Evolutionary conservation across 1,284 basidiomycete species (phyloP), one percentile per base, ranked within the genome.

Genomic region (Thecaphora thlaspeos): DNA sequence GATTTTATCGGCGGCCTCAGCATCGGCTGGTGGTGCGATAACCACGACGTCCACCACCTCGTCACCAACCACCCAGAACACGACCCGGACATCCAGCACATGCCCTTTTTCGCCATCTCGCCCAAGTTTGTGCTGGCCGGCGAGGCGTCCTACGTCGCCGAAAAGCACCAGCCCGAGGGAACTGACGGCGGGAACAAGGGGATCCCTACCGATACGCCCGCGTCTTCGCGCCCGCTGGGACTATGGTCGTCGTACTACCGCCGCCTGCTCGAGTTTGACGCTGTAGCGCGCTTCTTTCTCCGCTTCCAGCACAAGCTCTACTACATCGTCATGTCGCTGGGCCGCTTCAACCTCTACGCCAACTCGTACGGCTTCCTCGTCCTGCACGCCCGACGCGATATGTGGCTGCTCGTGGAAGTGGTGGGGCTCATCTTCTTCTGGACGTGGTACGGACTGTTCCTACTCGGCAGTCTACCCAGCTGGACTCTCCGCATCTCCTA

Each of bases 51-150:
- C 45, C 94, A 98, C 81, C 94, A 98, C 81, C 83, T 97, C 46
- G 91, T 97, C 51, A 90, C 94, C 30, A 98, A 98, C 74, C 92
- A 97, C 73, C 92, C 92, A 3, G 89, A 94, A 55, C 95, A 99
- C 85, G 93, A 85, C 77, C 77, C 77, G 10, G 93, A 92, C 74
- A 93, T 93, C 61, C 87, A 94, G 79, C 93, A 98, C 79, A 83
- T 98, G 43, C 94, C 94, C 21, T 97, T 98, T 82, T 88, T 99
- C 72, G 94, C 93, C 59, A 91, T 96, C 70, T 88, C 90, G 4
- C 86, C 90, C 8, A 83, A 84, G 34, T 98, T 96, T 81, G 61
- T 71, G 9, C 43, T 66, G 38, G 63, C 63, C 5, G 49, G 56
- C 17, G 51, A 61, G 42, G 53, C 62, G 1, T 56, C 17, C n/a